Conservation (phyloP, 1,139 yeast genomes). For the Yamadazyma sp. region DNA sequence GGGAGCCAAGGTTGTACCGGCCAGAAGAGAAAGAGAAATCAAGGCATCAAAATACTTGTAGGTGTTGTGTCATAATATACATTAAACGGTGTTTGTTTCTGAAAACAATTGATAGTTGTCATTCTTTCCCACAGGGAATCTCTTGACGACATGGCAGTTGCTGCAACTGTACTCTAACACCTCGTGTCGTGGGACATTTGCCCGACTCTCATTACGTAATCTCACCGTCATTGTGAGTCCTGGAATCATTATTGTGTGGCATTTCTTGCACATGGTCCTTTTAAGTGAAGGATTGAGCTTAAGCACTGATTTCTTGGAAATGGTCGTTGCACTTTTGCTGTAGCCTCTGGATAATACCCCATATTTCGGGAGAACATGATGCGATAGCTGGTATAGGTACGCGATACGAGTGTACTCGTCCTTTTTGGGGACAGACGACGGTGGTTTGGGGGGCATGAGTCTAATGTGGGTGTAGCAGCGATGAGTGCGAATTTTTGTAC, state of each 20-base stretch:
- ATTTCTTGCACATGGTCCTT: constrained; percentile 59
- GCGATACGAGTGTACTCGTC: constrained; percentile 62
- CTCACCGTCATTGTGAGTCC: constrained; percentile 41
- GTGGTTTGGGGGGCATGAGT: constrained; percentile 2
- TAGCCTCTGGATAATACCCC: constrained; percentile 49
- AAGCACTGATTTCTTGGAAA: constrained; percentile 63
- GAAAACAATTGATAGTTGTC: neutral
- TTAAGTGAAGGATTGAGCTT: constrained; percentile 62
- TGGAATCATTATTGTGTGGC: constrained; percentile 48
- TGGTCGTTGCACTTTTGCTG: constrained; percentile 44
- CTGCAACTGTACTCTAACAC: constrained; percentile 30
- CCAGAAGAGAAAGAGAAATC: constrained; percentile 23
- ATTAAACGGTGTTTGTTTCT: neutral
- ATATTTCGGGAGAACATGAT: constrained; percentile 23
- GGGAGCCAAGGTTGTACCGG: constrained; percentile 65
- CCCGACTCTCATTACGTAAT: constrained; percentile 28
- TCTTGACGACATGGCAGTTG: constrained; percentile 23
- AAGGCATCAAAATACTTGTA: constrained; percentile 9
- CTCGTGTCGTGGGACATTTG: constrained; percentile 28
- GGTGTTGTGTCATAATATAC: too few relatives aligned
- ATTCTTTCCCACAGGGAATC: constrained; percentile 34
- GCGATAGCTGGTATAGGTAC: constrained; percentile 54
- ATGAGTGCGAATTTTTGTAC: too few relatives aligned
- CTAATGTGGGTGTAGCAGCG: neutral
- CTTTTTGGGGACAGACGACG: constrained; percentile 48